These are phyloP conservation scores for Lipomyces starkeyi DNA, from an alignment of 805 yeast species.

Conservation along the genomic window DNA sequence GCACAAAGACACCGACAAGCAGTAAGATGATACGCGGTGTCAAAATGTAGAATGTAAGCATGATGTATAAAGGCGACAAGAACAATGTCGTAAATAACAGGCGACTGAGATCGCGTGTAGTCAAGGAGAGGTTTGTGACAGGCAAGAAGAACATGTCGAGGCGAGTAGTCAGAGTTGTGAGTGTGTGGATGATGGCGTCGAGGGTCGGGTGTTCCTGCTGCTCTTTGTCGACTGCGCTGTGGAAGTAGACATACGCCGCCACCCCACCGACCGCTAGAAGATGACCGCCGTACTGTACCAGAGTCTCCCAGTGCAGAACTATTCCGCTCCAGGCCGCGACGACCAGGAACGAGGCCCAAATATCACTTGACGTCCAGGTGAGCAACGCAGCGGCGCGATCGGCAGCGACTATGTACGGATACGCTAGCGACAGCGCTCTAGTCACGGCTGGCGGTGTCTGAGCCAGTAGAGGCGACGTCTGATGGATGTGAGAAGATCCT, in stretches of 20 bases:
- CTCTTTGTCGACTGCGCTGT: constrained; percentile 46
- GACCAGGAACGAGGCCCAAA: constrained; percentile 72
- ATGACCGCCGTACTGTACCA: constrained; percentile 75
- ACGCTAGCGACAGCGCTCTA: constrained; percentile 77
- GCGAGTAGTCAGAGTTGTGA: constrained; percentile 75
- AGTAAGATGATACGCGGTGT: constrained; percentile 73
- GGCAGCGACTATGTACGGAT: constrained; percentile 79
- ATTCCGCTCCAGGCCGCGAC: constrained; percentile 60
- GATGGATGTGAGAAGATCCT: constrained; percentile 48
- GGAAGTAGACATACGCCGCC: constrained; percentile 43
- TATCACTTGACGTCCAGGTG: constrained; percentile 91
- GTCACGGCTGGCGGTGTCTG: constrained; percentile 92
- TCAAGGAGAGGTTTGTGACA: constrained; percentile 66
- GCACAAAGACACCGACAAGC: constrained; percentile 60
- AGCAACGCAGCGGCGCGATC: constrained; percentile 72
- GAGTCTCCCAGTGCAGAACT: constrained; percentile 77
- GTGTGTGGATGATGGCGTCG: constrained; percentile 80
- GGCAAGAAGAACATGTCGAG: constrained; percentile 82
- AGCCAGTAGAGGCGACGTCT: constrained; percentile 80
- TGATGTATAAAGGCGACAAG: constrained; percentile 81
- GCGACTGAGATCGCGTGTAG: constrained; percentile 78
- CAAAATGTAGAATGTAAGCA: constrained; percentile 68
- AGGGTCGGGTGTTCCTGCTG: constrained; percentile 75
- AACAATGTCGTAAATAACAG: constrained; percentile 82
- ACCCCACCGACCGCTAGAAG: constrained; percentile 57